Evolutionary conservation across 2,329 filamentous ascomycete genomes (phyloP).

Genomic region (Epichloe elymi): DNA sequence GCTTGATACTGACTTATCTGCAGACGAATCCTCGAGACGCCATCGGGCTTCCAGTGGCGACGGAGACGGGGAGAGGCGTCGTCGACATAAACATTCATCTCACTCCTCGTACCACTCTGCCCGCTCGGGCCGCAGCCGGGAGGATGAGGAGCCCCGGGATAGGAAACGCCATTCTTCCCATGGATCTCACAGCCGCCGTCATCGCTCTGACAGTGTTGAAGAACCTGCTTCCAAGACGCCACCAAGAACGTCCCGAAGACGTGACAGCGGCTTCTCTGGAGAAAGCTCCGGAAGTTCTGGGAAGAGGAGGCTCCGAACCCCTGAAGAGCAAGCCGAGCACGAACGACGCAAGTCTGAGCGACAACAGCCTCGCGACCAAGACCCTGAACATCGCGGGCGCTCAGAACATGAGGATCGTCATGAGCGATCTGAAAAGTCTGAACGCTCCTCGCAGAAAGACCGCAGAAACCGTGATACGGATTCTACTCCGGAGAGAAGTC

Average conservation of each 20-base stretch:
- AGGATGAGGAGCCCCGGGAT: slow-evolving; percentile 19
- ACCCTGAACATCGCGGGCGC: slow-evolving; percentile 14
- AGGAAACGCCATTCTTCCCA: slow-evolving; percentile 16
- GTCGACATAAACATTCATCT: slow-evolving; percentile 23
- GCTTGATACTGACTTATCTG: slow-evolving; percentile 42
- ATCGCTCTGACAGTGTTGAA: slow-evolving; percentile 25
- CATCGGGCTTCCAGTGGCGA: slow-evolving; percentile 22
- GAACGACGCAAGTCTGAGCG: slow-evolving; percentile 37
- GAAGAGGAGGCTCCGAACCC: slow-evolving; percentile 24
- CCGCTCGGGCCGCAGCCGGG: slow-evolving; percentile 18
- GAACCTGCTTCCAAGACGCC: slow-evolving; percentile 21
- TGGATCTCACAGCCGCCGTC: slow-evolving; percentile 18
- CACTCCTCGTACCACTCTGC: slow-evolving; percentile 19
- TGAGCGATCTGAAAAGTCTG: slow-evolving; percentile 8
- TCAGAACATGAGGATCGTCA: slow-evolving; percentile 12
- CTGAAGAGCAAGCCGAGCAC: slow-evolving; percentile 36
- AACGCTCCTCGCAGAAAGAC: slow-evolving; percentile 6
- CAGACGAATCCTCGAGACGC: slow-evolving; percentile 36
- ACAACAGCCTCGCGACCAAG: slow-evolving; percentile 17
- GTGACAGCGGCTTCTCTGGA: slow-evolving; percentile 33
- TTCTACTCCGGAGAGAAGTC: slow-evolving; percentile 14
- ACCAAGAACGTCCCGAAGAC: slow-evolving; percentile 27
- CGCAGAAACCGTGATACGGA: slow-evolving; percentile 23
- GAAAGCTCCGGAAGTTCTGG: slow-evolving; percentile 24
- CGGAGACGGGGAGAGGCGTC: slow-evolving; percentile 26